These are phyloP conservation scores for Malus orientalis DNA, from an alignment of 306 rosid genomes.

Conservation along the genomic window DNA sequence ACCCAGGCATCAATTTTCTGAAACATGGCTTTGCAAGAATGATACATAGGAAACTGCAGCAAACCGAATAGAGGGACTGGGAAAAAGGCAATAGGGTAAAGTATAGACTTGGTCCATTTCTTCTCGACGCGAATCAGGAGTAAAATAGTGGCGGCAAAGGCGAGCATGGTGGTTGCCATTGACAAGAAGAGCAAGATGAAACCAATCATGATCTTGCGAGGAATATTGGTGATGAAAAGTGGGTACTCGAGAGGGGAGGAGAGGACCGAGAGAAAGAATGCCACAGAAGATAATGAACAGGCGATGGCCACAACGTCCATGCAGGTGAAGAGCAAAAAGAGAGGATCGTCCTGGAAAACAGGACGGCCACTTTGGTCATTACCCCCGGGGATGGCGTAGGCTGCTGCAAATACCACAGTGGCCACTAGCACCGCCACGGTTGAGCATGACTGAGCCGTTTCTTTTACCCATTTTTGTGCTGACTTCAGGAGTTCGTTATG, in stretches of 20 bases:
- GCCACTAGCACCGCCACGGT: constrained; percentile 19
- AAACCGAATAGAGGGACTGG: background rate
- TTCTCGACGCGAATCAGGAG: constrained; percentile 1
- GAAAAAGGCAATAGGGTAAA: constrained; percentile 18
- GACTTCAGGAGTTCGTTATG: constrained; percentile 5
- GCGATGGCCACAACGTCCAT: constrained; percentile 27
- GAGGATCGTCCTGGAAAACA: background rate
- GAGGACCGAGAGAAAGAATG: constrained; percentile 35
- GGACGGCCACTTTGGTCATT: background rate
- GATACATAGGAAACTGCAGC: background rate
- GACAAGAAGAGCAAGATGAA: constrained; percentile 25
- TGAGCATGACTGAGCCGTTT: constrained; percentile 30
- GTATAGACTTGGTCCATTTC: constrained; percentile 6
- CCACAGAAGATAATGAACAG: constrained; percentile 23
- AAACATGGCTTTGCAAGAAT: background rate
- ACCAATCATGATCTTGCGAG: constrained; percentile 15
- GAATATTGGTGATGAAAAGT: constrained; percentile 12
- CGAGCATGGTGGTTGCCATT: constrained; percentile 22
- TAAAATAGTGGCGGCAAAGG: constrained; percentile 28
- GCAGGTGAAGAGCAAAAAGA: constrained; percentile 24
- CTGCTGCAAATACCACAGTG: constrained; percentile 27
- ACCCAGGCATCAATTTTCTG: background rate
- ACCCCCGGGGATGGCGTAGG: constrained; percentile 21
- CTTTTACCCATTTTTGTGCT: constrained; percentile 25
- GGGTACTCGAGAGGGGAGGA: background rate